phyloP scores from a whole-genome alignment of 2,329 filamentous ascomycete genomes.

The Penicillium griseofulvum region DNA sequence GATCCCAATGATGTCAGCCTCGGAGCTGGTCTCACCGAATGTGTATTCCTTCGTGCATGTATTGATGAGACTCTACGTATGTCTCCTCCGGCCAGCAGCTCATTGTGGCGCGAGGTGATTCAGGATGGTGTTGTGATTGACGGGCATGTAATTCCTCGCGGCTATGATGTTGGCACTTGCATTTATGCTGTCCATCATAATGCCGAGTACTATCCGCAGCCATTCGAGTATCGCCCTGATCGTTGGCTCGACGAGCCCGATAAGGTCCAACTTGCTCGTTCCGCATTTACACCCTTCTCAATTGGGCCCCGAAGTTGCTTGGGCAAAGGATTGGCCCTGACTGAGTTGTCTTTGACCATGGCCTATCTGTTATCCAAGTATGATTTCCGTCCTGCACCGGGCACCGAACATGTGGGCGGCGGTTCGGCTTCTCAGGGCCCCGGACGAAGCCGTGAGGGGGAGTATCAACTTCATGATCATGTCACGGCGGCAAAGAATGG shows the following conservation, averaged over 20 bases:
- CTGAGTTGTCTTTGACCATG: conserved; percentile 24
- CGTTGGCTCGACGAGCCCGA: conserved; percentile 32
- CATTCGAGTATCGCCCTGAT: conserved; percentile 33
- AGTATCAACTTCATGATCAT: conserved; percentile 4
- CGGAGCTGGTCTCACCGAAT: conserved; percentile 32
- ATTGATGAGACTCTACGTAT: conserved; percentile 41
- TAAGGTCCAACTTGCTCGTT: conserved; percentile 9
- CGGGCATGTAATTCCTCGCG: conserved; percentile 30
- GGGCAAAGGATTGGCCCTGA: conserved; percentile 26
- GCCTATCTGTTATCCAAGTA: conserved; percentile 11
- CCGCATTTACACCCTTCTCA: conserved; percentile 25
- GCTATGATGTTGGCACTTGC: conserved; percentile 31
- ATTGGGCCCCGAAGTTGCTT: conserved; percentile 26
- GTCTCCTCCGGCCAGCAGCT: conserved; percentile 28
- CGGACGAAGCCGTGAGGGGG: not conserved
- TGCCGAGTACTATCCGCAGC: conserved; percentile 31
- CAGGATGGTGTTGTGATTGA: conserved; percentile 33
- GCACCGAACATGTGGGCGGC: not conserved
- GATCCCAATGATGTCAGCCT: conserved; percentile 38
- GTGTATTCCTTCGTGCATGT: conserved; percentile 44
- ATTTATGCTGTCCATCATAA: conserved; percentile 38
- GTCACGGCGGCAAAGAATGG: conserved; percentile 6
- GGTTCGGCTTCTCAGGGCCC: not conserved
- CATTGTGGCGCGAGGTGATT: conserved; percentile 32
- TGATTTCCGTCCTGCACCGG: not conserved